A percentile compares a stretch with the other conserved stretches of the same genome.
Conservation (phyloP, 495 filamentous ascomycete species). For the Thozetella sp. region DNA sequence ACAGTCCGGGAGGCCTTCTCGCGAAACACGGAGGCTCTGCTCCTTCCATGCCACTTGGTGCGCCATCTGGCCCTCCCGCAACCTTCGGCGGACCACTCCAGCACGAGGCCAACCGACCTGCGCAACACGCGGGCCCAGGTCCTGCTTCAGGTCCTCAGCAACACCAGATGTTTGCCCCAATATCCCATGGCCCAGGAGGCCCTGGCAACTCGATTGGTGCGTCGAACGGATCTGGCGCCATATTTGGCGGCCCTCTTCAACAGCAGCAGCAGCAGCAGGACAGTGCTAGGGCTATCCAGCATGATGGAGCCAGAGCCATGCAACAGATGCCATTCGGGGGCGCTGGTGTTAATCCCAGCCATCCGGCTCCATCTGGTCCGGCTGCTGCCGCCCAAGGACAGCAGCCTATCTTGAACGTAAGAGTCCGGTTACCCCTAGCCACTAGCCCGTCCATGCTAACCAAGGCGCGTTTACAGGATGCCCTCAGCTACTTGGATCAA, state of each 20-base stretch:
- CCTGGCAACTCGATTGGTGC: constrained; percentile 21
- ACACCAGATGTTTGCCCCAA: constrained; percentile 64
- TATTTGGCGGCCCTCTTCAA: constrained; percentile 52
- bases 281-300: constrained; percentile 39
- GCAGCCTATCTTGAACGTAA: constrained; percentile 91
- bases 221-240: constrained; percentile 31
- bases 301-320: constrained; percentile 29
- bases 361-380: constrained; percentile 29
- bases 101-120: constrained; percentile 55
- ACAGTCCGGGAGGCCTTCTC: constrained; percentile 84
- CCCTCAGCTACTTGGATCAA: constrained; percentile 95
- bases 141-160: constrained; percentile 53
- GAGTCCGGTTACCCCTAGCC: constrained; percentile 14
- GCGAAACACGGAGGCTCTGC: constrained; percentile 67
- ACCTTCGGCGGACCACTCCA: constrained; percentile 72
- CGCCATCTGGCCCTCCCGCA: constrained; percentile 61
- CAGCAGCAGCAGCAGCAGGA: constrained; percentile 27
- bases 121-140: constrained; percentile 67
- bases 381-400: constrained; percentile 76
- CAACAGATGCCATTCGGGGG: constrained; percentile 47
- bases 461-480: constrained; percentile 62
- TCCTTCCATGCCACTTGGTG: constrained; percentile 63
- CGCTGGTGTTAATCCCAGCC: constrained; percentile 23
- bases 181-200: constrained; percentile 47
- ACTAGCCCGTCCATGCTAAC: background rate